phyloP scores from a whole-genome alignment of 768 basidiomycete species.

The Hortiboletus campestris region DNA sequence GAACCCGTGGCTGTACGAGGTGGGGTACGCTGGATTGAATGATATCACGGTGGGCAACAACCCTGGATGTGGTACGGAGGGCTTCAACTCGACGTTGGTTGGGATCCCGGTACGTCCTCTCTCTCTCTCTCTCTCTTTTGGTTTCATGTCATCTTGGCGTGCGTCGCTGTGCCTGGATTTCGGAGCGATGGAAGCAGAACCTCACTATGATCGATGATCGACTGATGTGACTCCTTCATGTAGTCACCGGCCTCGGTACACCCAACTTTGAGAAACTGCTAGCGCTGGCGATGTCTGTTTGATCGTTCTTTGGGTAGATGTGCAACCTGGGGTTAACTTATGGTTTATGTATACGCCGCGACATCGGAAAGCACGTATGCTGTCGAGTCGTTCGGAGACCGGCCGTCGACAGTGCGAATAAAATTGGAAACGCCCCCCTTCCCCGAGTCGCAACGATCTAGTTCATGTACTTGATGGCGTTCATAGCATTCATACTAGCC shows the following conservation, averaged over 20 bases:
- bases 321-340: too few relatives aligned
- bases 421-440: too few relatives aligned
- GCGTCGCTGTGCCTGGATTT: not conserved
- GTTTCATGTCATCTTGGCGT: not conserved
- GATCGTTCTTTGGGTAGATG: not conserved
- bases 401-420: too few relatives aligned
- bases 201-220: not conserved
- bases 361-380: too few relatives aligned
- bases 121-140: too few relatives aligned
- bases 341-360: too few relatives aligned
- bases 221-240: not conserved
- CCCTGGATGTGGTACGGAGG: constrained; percentile 58
- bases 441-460: too few relatives aligned
- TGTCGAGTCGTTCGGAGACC: too few relatives aligned
- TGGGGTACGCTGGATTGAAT: constrained; percentile 39
- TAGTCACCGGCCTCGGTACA: constrained; percentile 57
- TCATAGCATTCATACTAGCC: too few relatives aligned
- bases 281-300: constrained; percentile 32
- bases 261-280: constrained; percentile 50
- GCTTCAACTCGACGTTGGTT: constrained; percentile 61
- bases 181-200: not conserved
- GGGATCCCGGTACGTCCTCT: constrained; percentile 53
- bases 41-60: constrained; percentile 61
- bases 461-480: too few relatives aligned
- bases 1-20: constrained; percentile 57